phyloP scores from a whole-genome alignment of 768 basidiomycete genomes.

The Lentinula edodes region DNA sequence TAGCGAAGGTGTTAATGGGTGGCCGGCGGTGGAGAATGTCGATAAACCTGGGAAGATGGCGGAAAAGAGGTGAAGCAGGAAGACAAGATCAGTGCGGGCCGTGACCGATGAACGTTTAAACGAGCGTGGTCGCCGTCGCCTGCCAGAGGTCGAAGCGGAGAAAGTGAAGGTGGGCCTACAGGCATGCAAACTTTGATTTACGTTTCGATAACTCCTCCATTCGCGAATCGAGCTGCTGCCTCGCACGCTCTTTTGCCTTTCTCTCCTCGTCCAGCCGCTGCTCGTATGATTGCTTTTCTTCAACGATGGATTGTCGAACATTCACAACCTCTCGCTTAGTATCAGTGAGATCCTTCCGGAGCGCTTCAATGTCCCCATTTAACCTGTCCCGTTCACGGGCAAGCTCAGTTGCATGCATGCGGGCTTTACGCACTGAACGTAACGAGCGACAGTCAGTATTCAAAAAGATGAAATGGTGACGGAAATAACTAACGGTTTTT shows the following conservation, averaged over 20 bases:
- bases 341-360: slow-evolving; percentile 71
- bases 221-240: slow-evolving; percentile 80
- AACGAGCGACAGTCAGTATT: background rate
- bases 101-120: background rate
- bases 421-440: slow-evolving; percentile 77
- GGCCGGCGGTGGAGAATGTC: background rate
- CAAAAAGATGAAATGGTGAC: background rate
- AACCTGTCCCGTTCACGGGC: slow-evolving; percentile 81
- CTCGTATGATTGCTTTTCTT: slow-evolving; percentile 86
- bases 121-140: slow-evolving; percentile 12
- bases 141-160: slow-evolving; percentile 9
- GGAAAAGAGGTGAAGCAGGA: slow-evolving; percentile 20
- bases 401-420: slow-evolving; percentile 88
- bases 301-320: slow-evolving; percentile 74
- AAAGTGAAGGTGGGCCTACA: slow-evolving; percentile 38
- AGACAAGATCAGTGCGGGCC: slow-evolving; percentile 6
- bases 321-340: slow-evolving; percentile 75
- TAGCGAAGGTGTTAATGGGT: background rate
- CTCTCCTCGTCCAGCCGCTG: slow-evolving; percentile 82
- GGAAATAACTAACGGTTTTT: slow-evolving; percentile 59
- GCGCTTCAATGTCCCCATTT: slow-evolving; percentile 54
- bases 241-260: slow-evolving; percentile 81
- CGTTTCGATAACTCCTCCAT: slow-evolving; percentile 81
- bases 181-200: slow-evolving; percentile 90
- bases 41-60: slow-evolving; percentile 7